Conservation (phyloP, 108 stramenopile species). For the Nitzschia palea region DNA sequence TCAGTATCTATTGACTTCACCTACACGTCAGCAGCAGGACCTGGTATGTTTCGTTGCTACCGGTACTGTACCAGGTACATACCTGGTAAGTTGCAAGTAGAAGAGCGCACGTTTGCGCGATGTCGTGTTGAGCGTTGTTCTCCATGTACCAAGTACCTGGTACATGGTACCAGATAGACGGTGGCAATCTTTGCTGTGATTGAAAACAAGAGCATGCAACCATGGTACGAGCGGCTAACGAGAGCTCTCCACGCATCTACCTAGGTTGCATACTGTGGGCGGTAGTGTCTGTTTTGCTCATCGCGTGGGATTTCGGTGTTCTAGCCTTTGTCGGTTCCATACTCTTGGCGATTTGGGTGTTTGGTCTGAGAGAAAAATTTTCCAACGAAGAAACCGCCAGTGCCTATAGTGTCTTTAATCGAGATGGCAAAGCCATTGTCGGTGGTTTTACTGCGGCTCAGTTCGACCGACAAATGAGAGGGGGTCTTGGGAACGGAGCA, state of each 20-base stretch:
- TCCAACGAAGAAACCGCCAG: conserved; percentile 33
- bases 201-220: neutral
- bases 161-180: too few species aligned
- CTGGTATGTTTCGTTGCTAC: too few species aligned
- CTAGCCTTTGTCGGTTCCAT: conserved; percentile 29
- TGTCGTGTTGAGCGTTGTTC: too few species aligned
- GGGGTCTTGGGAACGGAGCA: neutral
- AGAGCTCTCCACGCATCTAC: conserved; percentile 18
- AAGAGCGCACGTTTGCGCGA: too few species aligned
- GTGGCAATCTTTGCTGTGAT: too few species aligned
- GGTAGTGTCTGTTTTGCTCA: neutral
- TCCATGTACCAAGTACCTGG: too few species aligned
- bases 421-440: conserved; percentile 25
- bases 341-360: conserved; percentile 20
- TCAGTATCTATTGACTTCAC: too few species aligned
- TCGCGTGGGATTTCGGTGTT: conserved; percentile 26
- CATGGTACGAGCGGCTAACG: conserved; percentile 40
- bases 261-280: conserved; percentile 5
- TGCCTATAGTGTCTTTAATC: conserved; percentile 42
- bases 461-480: conserved; percentile 35
- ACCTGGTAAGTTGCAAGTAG: too few species aligned
- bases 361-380: conserved; percentile 39
- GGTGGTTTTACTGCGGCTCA: conserved; percentile 34
- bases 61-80: too few species aligned
- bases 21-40: too few species aligned